A percentile compares a stretch with the other conserved stretches of the same genome.
These are phyloP conservation scores for Verbascum thapsus DNA, from an alignment of 257 asterid species.

Conservation along the genomic window DNA sequence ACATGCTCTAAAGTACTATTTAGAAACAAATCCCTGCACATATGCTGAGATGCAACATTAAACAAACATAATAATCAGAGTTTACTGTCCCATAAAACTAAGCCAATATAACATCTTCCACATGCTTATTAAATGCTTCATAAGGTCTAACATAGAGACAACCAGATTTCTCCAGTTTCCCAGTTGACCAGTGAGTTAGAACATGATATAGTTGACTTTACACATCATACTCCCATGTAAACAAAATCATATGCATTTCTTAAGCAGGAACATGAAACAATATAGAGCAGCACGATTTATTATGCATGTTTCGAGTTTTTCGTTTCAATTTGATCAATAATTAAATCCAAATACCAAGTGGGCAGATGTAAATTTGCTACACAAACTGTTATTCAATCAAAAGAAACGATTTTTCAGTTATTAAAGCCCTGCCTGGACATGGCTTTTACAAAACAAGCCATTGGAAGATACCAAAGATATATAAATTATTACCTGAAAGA, in stretches of 20 bases:
- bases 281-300: neutral
- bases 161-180: conserved; percentile 10
- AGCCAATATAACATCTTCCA: conserved; percentile 23
- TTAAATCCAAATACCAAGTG: no score
- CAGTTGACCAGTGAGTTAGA: conserved; percentile 17
- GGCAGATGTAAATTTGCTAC: conserved; percentile 6
- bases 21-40: conserved; percentile 13
- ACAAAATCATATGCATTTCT: neutral
- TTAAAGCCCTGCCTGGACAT: no score
- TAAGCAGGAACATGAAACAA: neutral
- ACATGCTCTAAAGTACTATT: conserved; percentile 30
- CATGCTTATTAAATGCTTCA: conserved; percentile 33
- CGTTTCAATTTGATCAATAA: neutral
- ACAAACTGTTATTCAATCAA: conserved; percentile 6
- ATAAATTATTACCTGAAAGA: no score
- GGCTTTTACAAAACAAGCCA: no score
- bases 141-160: conserved; percentile 6
- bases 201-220: conserved; percentile 3
- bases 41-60: conserved; percentile 24
- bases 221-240: conserved; percentile 10
- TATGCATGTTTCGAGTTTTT: neutral
- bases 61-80: conserved; percentile 12
- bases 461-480: no score
- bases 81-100: conserved; percentile 4
- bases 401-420: neutral